A percentile compares a stretch with the other conserved stretches of the same genome.
These are phyloP conservation scores for Fistulifera pelliculosa DNA, from an alignment of 108 stramenopile genomes.

Conservation along the genomic window DNA sequence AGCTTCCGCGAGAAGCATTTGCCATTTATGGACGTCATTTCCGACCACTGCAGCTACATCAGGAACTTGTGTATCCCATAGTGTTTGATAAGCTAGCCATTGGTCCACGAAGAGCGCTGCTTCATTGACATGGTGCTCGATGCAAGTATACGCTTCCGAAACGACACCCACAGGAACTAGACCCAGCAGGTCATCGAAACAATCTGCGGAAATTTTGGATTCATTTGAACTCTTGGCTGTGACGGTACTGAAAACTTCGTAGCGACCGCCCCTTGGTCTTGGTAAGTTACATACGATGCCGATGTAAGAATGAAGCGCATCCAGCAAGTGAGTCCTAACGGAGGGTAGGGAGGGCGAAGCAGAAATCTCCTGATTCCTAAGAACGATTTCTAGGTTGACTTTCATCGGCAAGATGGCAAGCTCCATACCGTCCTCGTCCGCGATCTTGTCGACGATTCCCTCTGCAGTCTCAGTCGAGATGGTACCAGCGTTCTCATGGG, in stretches of 20 bases:
- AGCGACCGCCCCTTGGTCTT: conserved; percentile 78
- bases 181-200: conserved; percentile 44
- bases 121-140: conserved; percentile 63
- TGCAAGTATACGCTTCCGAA: conserved; percentile 51
- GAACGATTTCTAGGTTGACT: conserved; percentile 55
- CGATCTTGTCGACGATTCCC: neutral
- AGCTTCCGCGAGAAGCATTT: conserved; percentile 72
- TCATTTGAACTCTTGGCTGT: neutral
- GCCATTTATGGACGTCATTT: conserved; percentile 84
- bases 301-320: conserved; percentile 72
- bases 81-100: conserved; percentile 92
- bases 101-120: conserved; percentile 62
- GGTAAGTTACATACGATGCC: conserved; percentile 75
- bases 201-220: conserved; percentile 8
- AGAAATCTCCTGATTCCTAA: conserved; percentile 80
- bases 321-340: conserved; percentile 57
- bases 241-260: conserved; percentile 78
- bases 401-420: conserved; percentile 6
- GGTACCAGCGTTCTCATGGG: conserved; percentile 10
- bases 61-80: conserved; percentile 90
- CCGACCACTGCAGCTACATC: conserved; percentile 76
- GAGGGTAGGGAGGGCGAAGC: conserved; percentile 64
- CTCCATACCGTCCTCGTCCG: neutral
- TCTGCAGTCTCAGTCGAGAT: conserved; percentile 7
- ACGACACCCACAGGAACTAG: conserved; percentile 36